Conservation (phyloP, 345 rosid genomes). For the Mallotus nudiflorus region DNA sequence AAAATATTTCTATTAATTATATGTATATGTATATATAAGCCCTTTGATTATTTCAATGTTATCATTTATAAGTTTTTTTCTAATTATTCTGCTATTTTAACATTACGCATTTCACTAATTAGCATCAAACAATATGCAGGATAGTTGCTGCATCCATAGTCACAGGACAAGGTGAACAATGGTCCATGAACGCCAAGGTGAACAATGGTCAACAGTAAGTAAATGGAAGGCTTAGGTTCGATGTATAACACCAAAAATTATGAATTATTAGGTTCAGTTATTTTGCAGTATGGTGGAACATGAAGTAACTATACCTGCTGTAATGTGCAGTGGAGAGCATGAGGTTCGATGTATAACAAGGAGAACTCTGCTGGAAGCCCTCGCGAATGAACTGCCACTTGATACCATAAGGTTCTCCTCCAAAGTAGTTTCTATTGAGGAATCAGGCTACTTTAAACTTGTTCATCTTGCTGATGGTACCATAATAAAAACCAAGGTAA, state of each 20-base stretch:
- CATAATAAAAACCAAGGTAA: constrained; percentile 59
- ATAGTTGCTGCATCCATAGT: constrained; percentile 23
- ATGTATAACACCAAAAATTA: not conserved
- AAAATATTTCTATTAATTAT: no score
- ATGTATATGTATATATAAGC: no score
- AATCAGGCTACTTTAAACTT: constrained; percentile 51
- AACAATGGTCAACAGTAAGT: constrained; percentile 46
- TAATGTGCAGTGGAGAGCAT: constrained; percentile 32
- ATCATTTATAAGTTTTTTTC: no score
- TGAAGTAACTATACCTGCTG: not conserved
- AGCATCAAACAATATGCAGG: constrained; percentile 28
- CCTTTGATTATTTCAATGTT: no score
- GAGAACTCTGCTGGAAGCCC: constrained; percentile 51
- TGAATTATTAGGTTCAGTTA: not conserved
- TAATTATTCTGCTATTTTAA: no score
- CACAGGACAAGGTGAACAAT: constrained; percentile 16
- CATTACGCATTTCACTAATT: no score
- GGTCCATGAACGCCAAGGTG: constrained; percentile 19
- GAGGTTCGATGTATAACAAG: constrained; percentile 62
- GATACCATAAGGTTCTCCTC: constrained; percentile 66
- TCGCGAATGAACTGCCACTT: constrained; percentile 51
- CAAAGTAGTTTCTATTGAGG: constrained; percentile 59
- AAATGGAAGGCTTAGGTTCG: not conserved
- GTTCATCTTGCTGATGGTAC: constrained; percentile 63
- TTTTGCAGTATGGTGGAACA: not conserved